Percentiles rank a stretch among this genome's conserved stretches.
Conservation (phyloP, 2,329 filamentous ascomycete species). For the Aspergillus udagawae region DNA sequence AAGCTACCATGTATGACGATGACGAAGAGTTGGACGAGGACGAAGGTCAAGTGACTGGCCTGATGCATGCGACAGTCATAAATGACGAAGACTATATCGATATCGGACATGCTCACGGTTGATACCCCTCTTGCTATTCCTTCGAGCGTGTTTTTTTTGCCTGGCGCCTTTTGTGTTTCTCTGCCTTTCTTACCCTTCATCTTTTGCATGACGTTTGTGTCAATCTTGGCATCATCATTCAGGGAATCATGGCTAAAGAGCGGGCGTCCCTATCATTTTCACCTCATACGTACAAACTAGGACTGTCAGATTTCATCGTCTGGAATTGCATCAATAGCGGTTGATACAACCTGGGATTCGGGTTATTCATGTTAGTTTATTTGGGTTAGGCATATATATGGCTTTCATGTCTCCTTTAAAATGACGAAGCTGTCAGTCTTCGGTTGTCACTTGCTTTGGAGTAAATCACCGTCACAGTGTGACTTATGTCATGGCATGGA, state of each 20-base stretch:
- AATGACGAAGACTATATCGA: slow-evolving; percentile 41
- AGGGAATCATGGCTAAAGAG: not conserved
- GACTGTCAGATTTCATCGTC: not conserved
- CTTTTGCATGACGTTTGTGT: not conserved
- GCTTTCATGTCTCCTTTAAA: not conserved
- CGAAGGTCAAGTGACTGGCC: slow-evolving; percentile 38
- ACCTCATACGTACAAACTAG: not conserved
- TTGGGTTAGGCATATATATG: slow-evolving; percentile 9
- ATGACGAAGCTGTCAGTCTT: not conserved
- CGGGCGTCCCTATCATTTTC: not conserved
- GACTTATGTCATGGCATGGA: not conserved
- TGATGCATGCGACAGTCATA: slow-evolving; percentile 41
- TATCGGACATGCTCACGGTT: slow-evolving; percentile 31
- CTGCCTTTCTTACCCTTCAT: not conserved
- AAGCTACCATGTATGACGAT: slow-evolving; percentile 44
- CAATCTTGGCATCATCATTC: not conserved
- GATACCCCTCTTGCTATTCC: slow-evolving; percentile 23
- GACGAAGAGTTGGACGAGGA: slow-evolving; percentile 43
- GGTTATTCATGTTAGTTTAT: slow-evolving; percentile 3
- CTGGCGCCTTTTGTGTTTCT: not conserved
- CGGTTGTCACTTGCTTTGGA: not conserved
- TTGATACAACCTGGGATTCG: slow-evolving; percentile 3
- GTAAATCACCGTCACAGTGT: not conserved
- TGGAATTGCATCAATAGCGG: slow-evolving; percentile 30
- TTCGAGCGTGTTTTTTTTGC: slow-evolving; percentile 8